Percentiles rank a stretch among this genome's conserved stretches.
Conservation (phyloP, 257 asterid genomes). For the Coffea eugenioides region DNA sequence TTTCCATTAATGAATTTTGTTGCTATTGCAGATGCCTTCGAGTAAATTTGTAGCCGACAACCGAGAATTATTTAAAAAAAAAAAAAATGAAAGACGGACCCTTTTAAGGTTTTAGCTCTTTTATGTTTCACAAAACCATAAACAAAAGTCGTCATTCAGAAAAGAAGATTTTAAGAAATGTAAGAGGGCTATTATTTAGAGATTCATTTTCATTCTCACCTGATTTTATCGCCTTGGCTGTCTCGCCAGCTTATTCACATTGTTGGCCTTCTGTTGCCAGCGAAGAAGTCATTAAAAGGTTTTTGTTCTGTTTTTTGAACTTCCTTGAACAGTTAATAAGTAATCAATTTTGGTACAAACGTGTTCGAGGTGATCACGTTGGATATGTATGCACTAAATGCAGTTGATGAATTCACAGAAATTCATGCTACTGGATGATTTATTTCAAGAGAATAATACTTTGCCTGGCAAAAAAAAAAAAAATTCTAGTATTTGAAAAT, state of each 20-base stretch:
- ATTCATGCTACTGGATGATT: not conserved
- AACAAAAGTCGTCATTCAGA: not conserved
- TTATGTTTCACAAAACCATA: not conserved
- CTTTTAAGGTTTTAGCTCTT: not conserved
- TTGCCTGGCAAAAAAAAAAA: not conserved
- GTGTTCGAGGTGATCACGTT: not conserved
- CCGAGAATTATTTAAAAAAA: too few species aligned
- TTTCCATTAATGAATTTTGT: too few species aligned
- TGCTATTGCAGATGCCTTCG: too few species aligned
- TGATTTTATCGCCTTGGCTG: not conserved
- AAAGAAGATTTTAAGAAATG: not conserved
- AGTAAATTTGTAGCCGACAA: too few species aligned
- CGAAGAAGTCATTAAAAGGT: too few species aligned
- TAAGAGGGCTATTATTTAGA: not conserved
- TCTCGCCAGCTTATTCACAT: not conserved
- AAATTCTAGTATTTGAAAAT: not conserved
- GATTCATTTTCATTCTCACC: not conserved
- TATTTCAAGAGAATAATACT: not conserved
- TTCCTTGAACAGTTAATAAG: too few species aligned
- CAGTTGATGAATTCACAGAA: not conserved
- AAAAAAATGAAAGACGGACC: too few species aligned
- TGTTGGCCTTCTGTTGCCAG: not conserved
- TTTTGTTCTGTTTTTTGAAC: too few species aligned
- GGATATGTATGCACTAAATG: not conserved
- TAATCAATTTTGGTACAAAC: too few species aligned